A percentile compares a stretch with the other conserved stretches of the same genome.
These are phyloP conservation scores for Scutellaria barbata DNA, from an alignment of 257 asterid species.

Conservation along the genomic window DNA sequence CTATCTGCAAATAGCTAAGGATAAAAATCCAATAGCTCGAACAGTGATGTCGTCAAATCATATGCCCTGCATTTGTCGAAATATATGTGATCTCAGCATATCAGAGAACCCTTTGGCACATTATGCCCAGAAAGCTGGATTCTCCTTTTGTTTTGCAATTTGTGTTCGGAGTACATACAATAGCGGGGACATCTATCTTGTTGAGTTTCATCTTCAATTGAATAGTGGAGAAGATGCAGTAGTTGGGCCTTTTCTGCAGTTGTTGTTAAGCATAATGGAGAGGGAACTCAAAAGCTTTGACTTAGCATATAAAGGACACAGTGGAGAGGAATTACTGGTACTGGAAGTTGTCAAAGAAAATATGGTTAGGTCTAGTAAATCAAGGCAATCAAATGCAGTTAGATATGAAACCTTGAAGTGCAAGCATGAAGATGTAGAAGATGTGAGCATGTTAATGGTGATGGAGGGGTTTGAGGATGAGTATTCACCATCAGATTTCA, in stretches of 20 bases:
- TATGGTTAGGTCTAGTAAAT: too few relatives aligned
- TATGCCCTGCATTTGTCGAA: conserved; percentile 6
- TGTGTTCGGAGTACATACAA: not conserved
- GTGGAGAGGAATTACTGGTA: not conserved
- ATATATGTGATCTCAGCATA: not conserved
- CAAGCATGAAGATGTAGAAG: not conserved
- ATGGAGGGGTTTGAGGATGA: not conserved
- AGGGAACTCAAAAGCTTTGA: conserved; percentile 6
- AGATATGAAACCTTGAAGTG: not conserved
- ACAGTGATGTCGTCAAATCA: not conserved
- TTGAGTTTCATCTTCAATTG: conserved; percentile 1
- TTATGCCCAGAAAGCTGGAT: not conserved
- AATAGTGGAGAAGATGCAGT: not conserved
- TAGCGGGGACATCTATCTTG: not conserved
- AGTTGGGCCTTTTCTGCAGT: not conserved
- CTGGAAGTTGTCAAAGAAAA: not conserved
- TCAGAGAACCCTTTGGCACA: conserved; percentile 22
- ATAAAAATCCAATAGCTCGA: not conserved
- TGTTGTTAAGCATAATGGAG: not conserved
- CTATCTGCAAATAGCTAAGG: not conserved
- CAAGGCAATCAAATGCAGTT: not conserved
- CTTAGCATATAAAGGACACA: not conserved
- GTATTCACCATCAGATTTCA: not conserved
- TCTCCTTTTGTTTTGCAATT: conserved; percentile 9
- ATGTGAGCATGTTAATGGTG: not conserved